Conservation (phyloP, 257 asterid genomes). For the Penstemon davidsonii region DNA sequence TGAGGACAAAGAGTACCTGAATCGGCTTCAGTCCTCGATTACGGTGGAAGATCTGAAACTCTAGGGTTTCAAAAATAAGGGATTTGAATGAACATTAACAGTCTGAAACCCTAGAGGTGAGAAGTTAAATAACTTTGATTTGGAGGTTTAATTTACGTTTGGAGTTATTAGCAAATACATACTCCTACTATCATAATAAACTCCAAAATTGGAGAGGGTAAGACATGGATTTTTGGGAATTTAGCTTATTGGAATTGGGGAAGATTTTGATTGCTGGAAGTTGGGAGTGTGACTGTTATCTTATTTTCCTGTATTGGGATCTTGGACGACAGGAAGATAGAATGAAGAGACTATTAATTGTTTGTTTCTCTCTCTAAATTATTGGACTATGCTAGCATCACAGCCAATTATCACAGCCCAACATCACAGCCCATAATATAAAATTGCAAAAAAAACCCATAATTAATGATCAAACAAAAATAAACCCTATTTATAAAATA, state of each 20-base stretch:
- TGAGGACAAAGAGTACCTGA: constrained; percentile 21
- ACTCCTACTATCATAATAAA: too few species aligned
- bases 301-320: constrained; percentile 40
- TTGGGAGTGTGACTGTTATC: constrained; percentile 14
- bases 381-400: too few species aligned
- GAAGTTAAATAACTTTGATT: background rate
- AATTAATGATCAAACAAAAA: too few species aligned
- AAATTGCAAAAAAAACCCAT: too few species aligned
- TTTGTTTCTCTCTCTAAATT: constrained; percentile 27
- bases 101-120: background rate
- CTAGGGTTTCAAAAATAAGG: constrained; percentile 23
- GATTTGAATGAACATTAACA: constrained; percentile 17
- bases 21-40: constrained; percentile 14
- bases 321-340: constrained; percentile 30
- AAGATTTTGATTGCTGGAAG: constrained; percentile 14
- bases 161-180: background rate
- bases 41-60: constrained; percentile 4
- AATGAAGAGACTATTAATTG: constrained; percentile 25
- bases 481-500: too few species aligned
- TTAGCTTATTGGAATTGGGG: background rate
- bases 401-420: too few species aligned
- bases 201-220: background rate
- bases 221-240: constrained; percentile 4
- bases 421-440: too few species aligned
- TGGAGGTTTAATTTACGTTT: background rate